Conservation (phyloP, 2,329 filamentous ascomycete genomes). For the Aspergillus melleus region DNA sequence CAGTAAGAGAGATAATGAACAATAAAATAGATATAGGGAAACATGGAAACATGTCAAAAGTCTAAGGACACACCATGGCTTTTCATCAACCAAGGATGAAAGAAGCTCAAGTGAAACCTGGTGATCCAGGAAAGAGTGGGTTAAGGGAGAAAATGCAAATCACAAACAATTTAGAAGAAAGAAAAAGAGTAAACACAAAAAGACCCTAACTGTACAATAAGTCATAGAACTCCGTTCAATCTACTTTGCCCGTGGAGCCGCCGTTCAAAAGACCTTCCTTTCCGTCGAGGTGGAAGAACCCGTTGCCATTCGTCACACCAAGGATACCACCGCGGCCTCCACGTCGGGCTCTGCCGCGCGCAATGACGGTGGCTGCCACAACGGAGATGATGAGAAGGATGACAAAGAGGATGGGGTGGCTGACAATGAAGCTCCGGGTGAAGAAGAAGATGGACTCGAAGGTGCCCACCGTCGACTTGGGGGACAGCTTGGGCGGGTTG, state of each 20-base stretch:
- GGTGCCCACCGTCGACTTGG: slow-evolving; percentile 51
- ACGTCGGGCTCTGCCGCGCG: slow-evolving; percentile 33
- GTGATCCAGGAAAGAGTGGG: background rate
- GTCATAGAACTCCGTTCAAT: slow-evolving; percentile 34
- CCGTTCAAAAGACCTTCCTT: slow-evolving; percentile 49
- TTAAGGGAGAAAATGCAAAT: background rate
- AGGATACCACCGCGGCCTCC: slow-evolving; percentile 36
- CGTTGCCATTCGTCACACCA: slow-evolving; percentile 33
- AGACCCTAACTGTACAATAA: slow-evolving; percentile 36
- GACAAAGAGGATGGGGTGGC: slow-evolving; percentile 47
- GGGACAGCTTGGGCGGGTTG: slow-evolving; percentile 48
- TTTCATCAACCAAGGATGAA: slow-evolving; percentile 7
- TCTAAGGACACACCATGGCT: slow-evolving; percentile 16
- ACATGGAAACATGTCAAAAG: background rate
- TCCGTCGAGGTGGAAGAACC: slow-evolving; percentile 50
- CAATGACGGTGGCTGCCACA: slow-evolving; percentile 33
- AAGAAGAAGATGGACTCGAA: slow-evolving; percentile 50
- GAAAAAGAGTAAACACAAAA: slow-evolving; percentile 25
- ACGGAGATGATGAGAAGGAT: slow-evolving; percentile 39
- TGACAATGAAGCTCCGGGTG: slow-evolving; percentile 42
- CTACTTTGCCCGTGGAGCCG: slow-evolving; percentile 47
- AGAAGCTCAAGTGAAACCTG: slow-evolving; percentile 1
- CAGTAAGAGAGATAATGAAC: background rate
- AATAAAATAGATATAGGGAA: background rate
- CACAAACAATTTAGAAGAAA: slow-evolving; percentile 8